These are phyloP conservation scores for Vigna mungo DNA, from an alignment of 306 rosid genomes.

Conservation along the genomic window DNA sequence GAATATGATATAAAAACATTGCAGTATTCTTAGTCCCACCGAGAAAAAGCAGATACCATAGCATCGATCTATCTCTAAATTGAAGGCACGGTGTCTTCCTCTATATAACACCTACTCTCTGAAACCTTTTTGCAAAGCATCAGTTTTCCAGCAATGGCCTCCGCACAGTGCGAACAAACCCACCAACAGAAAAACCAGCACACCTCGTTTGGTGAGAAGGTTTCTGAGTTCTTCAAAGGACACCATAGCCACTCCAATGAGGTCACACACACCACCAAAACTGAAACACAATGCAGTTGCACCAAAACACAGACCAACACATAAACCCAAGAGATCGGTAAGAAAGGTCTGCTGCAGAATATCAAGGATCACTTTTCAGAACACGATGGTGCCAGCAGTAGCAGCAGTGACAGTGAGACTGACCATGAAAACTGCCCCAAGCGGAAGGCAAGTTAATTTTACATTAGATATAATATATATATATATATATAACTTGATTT, in stretches of 20 bases:
- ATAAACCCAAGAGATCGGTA: neutral
- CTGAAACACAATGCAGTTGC: neutral
- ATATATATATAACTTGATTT: neutral
- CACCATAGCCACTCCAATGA: neutral
- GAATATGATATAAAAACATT: neutral
- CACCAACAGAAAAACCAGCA: conserved; percentile 18
- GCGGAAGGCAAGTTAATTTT: conserved; percentile 36
- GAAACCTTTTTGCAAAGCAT: neutral
- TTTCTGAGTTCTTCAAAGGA: conserved; percentile 36
- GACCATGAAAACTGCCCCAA: conserved; percentile 20
- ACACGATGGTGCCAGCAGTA: conserved; percentile 2
- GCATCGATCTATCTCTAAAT: too few species aligned
- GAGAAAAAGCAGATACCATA: conserved; percentile 41
- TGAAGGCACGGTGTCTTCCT: too few species aligned
- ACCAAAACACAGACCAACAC: conserved; percentile 10
- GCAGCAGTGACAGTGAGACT: conserved; percentile 15
- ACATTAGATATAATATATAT: too few species aligned
- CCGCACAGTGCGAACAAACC: conserved; percentile 43
- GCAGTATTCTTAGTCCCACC: neutral
- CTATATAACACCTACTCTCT: conserved; percentile 8
- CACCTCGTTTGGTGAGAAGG: conserved; percentile 40
- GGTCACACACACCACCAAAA: conserved; percentile 34
- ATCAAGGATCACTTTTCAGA: conserved; percentile 42
- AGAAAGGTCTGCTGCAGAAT: conserved; percentile 26
- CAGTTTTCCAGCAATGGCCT: conserved; percentile 33